These are phyloP conservation scores for Rhizopogon vesiculosus DNA, from an alignment of 768 basidiomycete genomes.

Conservation along the genomic window DNA sequence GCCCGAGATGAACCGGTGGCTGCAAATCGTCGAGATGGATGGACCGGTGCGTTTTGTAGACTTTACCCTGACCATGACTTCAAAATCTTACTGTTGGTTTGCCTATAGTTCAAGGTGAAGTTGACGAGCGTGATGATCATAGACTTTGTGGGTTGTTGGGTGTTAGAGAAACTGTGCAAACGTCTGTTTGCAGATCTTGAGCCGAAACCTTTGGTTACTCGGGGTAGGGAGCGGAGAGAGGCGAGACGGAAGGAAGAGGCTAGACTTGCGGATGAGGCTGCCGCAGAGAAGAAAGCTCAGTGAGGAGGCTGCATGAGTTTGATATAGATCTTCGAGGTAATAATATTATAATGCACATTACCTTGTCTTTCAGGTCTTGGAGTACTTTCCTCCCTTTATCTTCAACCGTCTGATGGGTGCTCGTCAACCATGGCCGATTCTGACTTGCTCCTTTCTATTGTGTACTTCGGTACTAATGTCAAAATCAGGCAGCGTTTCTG, in stretches of 20 bases:
- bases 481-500: too few species aligned
- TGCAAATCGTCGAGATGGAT: slow-evolving; percentile 94
- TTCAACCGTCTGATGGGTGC: too few species aligned
- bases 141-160: slow-evolving; percentile 87
- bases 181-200: slow-evolving; percentile 82
- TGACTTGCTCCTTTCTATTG: too few species aligned
- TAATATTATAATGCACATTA: background rate
- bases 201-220: slow-evolving; percentile 79
- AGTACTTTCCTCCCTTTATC: too few species aligned
- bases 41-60: slow-evolving; percentile 47
- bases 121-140: slow-evolving; percentile 78
- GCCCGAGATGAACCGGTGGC: slow-evolving; percentile 94
- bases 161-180: slow-evolving; percentile 82
- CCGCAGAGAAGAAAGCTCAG: slow-evolving; percentile 33
- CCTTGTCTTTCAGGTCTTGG: too few species aligned
- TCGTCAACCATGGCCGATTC: too few species aligned
- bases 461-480: too few species aligned
- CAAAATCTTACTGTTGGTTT: background rate
- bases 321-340: background rate
- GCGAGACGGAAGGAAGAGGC: slow-evolving; percentile 44
- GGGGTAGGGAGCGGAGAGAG: slow-evolving; percentile 79
- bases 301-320: slow-evolving; percentile 7
- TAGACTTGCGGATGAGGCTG: slow-evolving; percentile 15
- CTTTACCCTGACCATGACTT: background rate
- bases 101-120: slow-evolving; percentile 70